Evolutionary conservation across 2,329 filamentous ascomycete species (phyloP), one percentile per base, ranked within the genome.

Genomic region (Capronia epimyces): DNA sequence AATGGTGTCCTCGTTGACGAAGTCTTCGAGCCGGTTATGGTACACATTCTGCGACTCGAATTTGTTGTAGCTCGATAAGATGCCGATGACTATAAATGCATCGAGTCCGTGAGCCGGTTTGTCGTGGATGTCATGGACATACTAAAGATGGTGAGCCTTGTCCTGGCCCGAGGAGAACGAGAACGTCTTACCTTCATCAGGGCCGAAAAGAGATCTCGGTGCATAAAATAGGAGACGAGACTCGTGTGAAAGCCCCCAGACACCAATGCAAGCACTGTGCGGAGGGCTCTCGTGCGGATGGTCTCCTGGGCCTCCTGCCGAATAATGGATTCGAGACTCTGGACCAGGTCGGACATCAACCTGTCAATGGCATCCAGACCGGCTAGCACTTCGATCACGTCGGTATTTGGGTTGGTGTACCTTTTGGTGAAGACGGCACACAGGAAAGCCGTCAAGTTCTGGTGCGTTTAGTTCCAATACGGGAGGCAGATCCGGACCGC

Each of bases 41-140:
- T 98, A 98, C 0, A 91, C 91, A 62, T 98, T 98, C 66, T 95
- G 90, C 50, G 94, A 91, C 69, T 98, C 93, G 64, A 98, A 98
- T 68, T 97, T 98, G 78, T 98, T 97, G 77, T 97, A 97, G 71
- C 97, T 98, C 58, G 88, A 87, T 46, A 98, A 75, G 3, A 97
- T 76, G 10, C 91, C 91, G 16, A 96, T 76, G 8, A 97, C 78
- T 12, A 85, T 81, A 60, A 96, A 89, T 0, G 91, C 86, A 52
- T 87, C 80, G 37, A 88, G 79, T 51, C 80, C 81, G 62, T 78
- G 32, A 8, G 20, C 32, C 16, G 49, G 43, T 18, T 24, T 76
- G 15, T 75, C 71, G 27, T 80, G 75, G 20, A 78, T 76, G 54
- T 89, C 83, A 39, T 83, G 79, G 34, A 59, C 46, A 43, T 60